Conservation (phyloP, 225 moss, liverwort and hornwort species). For the Bryoerythrophyllum caledonicum region DNA sequence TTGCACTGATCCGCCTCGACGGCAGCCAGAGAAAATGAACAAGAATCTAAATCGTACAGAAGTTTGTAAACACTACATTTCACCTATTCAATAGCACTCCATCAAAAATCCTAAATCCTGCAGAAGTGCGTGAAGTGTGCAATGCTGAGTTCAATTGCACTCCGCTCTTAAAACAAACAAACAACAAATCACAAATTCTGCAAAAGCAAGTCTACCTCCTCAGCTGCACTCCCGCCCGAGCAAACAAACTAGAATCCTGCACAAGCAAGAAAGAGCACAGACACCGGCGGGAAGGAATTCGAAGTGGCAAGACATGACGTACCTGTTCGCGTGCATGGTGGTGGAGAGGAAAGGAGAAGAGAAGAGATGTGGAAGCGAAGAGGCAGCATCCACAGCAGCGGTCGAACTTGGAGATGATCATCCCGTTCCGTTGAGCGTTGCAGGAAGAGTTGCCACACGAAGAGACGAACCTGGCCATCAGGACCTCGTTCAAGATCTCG, state of each 20-base stretch:
- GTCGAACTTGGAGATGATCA: not conserved
- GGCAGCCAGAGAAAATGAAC: too few relatives aligned
- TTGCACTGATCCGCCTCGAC: too few relatives aligned
- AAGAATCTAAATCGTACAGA: too few relatives aligned
- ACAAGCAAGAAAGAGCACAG: not conserved
- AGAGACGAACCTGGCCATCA: slow-evolving; percentile 19
- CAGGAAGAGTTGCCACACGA: slow-evolving; percentile 1
- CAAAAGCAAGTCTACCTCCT: not conserved
- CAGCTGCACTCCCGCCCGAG: not conserved
- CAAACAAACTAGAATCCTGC: not conserved
- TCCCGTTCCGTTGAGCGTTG: too few relatives aligned
- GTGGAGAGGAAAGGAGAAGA: not conserved
- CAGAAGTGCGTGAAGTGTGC: too few relatives aligned
- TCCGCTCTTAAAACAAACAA: not conserved
- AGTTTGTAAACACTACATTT: too few relatives aligned
- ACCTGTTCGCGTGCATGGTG: not conserved
- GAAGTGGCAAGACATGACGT: not conserved
- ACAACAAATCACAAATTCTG: not conserved
- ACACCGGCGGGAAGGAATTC: not conserved
- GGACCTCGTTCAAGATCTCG: not conserved
- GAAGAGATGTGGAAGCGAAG: not conserved
- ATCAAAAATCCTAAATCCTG: too few relatives aligned
- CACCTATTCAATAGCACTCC: too few relatives aligned
- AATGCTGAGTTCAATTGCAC: too few relatives aligned
- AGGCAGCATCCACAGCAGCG: not conserved